Evolutionary conservation across 345 rosid genomes (phyloP), one percentile per base, ranked within the genome.

Genomic region (Lumnitzera littorea): DNA sequence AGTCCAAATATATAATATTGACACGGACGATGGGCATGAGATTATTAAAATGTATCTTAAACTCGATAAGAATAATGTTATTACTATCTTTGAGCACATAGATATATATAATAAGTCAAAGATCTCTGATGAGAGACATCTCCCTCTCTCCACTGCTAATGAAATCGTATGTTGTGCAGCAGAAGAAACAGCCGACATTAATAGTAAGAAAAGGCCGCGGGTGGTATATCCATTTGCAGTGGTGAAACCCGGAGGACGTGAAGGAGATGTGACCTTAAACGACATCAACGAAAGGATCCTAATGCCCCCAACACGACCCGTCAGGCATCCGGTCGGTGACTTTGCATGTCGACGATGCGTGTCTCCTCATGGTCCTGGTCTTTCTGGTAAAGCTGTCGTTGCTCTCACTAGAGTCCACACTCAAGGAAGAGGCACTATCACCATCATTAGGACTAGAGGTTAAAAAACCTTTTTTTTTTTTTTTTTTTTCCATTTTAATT

Each of bases 371-470:
- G 95, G 96, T 53, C 78, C 81, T 5, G 96, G 99, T 5, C 97
- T 84, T 55, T 94, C 99, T 1, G 99, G 99, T 13, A 94, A 94
- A 73, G 79, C 91, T 3, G 89, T 94, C 56, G 95, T 94, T 74
- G 96, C 96, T 48, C 91, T 94, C 15, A 94, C 99, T 10, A 84
- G 78, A 76, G 84, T 94, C 65, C 96, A 90, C 50, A 94, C 99
- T 15, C 96, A 82, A 69, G 96, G 98, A 27, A 83, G 82, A 75
- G 99, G 99, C 71, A 90, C 97, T 4, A 83, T 94, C 71, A 94
- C 99, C n/a, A 94, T 94, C 51, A 84, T 94, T 51, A 83, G 99
- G 79, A 94, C 99, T 69, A 94, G 72, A 78, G 96, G 90, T 60
- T 85, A 71, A 84, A 36, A 31, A 25, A 67, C 68, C 57, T 54